Evolutionary conservation across 75 land plant genomes (phyloP).

Genomic region (Picea glauca): DNA sequence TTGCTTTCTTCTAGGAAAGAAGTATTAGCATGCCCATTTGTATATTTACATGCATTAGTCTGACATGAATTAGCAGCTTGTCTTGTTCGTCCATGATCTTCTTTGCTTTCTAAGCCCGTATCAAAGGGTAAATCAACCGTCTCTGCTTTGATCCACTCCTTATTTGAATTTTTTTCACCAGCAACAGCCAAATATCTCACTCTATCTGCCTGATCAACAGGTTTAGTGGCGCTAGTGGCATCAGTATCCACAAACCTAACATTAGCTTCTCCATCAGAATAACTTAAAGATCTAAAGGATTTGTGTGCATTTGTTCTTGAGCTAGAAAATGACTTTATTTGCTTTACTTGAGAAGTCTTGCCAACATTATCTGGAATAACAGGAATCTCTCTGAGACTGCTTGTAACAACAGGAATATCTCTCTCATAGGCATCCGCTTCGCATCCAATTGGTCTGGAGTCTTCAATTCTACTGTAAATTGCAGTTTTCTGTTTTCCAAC

Average conservation of each 20-base stretch:
- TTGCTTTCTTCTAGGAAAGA: conserved; percentile 4
- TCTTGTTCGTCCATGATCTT: neutral
- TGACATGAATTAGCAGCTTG: neutral
- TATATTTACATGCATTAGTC: neutral
- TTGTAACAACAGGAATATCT: conserved; percentile 11
- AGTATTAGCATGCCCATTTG: neutral
- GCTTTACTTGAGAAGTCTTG: neutral
- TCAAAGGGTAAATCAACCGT: neutral
- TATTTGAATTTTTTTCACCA: conserved; percentile 3
- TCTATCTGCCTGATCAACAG: neutral
- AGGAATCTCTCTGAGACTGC: neutral
- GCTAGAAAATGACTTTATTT: neutral
- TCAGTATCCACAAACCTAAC: no score
- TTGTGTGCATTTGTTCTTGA: conserved; percentile 2
- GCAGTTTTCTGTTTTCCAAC: neutral
- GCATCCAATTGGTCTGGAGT: neutral
- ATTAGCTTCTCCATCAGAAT: no score
- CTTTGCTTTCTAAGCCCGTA: neutral
- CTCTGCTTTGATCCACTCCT: neutral
- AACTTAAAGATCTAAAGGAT: no score
- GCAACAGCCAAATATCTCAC: neutral
- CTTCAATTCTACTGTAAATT: neutral
- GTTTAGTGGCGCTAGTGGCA: no score
- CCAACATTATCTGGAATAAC: neutral
- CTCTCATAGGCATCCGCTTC: conserved; percentile 3